Evolutionary conservation across 2,329 filamentous ascomycete genomes (phyloP).

Genomic region (Plenodomus lindquistii): DNA sequence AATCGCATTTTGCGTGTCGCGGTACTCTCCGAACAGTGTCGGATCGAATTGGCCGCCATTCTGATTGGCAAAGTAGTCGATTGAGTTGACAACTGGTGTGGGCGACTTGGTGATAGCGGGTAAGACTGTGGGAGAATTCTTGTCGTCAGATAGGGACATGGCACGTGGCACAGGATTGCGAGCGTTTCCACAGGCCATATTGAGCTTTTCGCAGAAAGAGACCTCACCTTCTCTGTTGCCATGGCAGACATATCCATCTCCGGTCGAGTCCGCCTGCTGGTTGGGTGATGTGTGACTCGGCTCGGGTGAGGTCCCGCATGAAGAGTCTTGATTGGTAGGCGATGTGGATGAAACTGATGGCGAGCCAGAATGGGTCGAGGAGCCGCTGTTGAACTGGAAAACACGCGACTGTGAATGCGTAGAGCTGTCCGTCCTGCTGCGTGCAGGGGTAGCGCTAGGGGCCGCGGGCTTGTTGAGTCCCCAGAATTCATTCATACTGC

Average conservation of each 20-base stretch:
- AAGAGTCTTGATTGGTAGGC: slow-evolving; percentile 56
- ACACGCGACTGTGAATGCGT: slow-evolving; percentile 48
- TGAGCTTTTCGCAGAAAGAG: slow-evolving; percentile 60
- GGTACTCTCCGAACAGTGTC: slow-evolving; percentile 87
- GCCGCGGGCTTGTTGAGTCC: slow-evolving; percentile 21
- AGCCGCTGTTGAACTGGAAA: slow-evolving; percentile 56
- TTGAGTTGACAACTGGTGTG: slow-evolving; percentile 51
- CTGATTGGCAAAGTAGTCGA: slow-evolving; percentile 78
- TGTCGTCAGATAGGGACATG: slow-evolving; percentile 49
- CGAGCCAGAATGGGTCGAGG: slow-evolving; percentile 53
- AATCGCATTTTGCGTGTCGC: slow-evolving; percentile 84
- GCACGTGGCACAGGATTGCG: slow-evolving; percentile 58
- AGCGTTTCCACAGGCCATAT: slow-evolving; percentile 59
- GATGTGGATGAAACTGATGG: slow-evolving; percentile 57
- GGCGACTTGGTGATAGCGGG: slow-evolving; percentile 30
- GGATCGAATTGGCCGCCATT: slow-evolving; percentile 89
- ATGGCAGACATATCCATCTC: slow-evolving; percentile 52
- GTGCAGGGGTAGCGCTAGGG: slow-evolving; percentile 11
- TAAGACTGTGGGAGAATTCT: slow-evolving; percentile 43
- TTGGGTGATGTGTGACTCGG: slow-evolving; percentile 74
- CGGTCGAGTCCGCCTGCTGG: slow-evolving; percentile 64
- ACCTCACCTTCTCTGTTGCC: slow-evolving; percentile 56
- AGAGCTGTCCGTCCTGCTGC: slow-evolving; percentile 49
- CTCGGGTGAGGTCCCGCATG: slow-evolving; percentile 78
- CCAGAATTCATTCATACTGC: slow-evolving; percentile 32